Evolutionary conservation across 1,284 basidiomycete species (phyloP).

Genomic region (Rhodotorula sp.): DNA sequence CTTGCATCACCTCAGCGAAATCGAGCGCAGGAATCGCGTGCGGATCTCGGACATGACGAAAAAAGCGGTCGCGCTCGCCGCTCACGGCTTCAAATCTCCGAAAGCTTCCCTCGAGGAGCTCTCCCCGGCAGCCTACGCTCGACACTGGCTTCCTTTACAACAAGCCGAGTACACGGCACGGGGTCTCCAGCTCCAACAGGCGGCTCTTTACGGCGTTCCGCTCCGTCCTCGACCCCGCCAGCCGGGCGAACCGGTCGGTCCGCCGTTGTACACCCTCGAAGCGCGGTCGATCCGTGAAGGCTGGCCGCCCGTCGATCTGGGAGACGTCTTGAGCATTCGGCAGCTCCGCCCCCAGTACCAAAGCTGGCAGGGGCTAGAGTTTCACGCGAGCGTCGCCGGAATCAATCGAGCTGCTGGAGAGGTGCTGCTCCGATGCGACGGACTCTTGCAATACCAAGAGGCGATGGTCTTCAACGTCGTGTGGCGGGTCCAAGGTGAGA

Average conservation of each 20-base stretch:
- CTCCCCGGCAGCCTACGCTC: constrained; percentile 18
- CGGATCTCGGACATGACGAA: background rate
- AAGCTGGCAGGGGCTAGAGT: constrained; percentile 38
- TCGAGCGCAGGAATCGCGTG: background rate
- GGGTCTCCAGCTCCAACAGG: constrained; percentile 14
- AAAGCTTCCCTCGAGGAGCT: background rate
- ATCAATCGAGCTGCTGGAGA: constrained; percentile 46
- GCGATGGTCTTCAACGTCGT: constrained; percentile 44
- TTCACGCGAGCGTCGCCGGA: constrained; percentile 47
- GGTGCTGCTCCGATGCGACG: constrained; percentile 43
- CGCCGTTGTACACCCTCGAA: constrained; percentile 16
- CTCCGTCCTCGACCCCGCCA: constrained; percentile 8
- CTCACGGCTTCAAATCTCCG: background rate
- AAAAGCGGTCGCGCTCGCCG: background rate
- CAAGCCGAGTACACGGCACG: constrained; percentile 24
- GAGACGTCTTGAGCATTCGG: constrained; percentile 47
- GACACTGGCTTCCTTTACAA: constrained; percentile 24
- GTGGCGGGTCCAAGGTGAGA: constrained; percentile 47
- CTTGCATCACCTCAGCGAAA: background rate
- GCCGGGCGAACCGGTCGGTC: constrained; percentile 13
- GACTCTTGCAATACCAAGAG: constrained; percentile 14
- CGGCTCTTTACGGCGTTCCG: constrained; percentile 19
- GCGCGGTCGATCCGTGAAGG: constrained; percentile 47
- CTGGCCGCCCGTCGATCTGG: constrained; percentile 47
- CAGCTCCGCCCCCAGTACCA: constrained; percentile 42